Conservation (phyloP, 1,284 basidiomycete genomes). For the Fistulina hepatica region DNA sequence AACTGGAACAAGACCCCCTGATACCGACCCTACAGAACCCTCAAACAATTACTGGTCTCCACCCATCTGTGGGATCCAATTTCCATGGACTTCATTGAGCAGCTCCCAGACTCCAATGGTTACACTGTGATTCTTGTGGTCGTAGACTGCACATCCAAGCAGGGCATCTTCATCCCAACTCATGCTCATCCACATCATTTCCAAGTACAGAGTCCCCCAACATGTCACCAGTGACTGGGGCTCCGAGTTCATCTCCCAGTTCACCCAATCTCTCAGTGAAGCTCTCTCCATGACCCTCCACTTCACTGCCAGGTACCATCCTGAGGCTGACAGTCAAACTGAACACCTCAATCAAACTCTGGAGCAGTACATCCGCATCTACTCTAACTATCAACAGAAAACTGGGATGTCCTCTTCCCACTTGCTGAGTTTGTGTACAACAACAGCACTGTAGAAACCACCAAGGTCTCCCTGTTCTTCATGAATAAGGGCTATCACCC, state of each 20-base stretch:
- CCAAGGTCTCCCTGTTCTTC: too few relatives aligned
- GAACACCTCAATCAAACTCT: conserved; percentile 14
- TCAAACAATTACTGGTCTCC: too few relatives aligned
- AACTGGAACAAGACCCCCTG: too few relatives aligned
- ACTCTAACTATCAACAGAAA: too few relatives aligned
- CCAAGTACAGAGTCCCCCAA: conserved; percentile 18
- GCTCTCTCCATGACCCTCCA: conserved; percentile 14
- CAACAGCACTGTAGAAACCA: too few relatives aligned
- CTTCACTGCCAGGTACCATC: conserved; percentile 16
- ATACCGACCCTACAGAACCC: too few relatives aligned
- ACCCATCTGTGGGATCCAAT: neutral
- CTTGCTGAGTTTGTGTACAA: conserved; percentile 32
- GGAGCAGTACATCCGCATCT: conserved; percentile 5
- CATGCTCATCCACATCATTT: conserved; percentile 20
- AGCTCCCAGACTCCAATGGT: neutral
- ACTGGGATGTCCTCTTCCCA: conserved; percentile 27
- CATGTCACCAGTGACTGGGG: conserved; percentile 23
- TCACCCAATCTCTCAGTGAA: conserved; percentile 17
- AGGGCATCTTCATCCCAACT: conserved; percentile 5
- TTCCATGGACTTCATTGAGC: conserved; percentile 5
- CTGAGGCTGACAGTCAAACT: conserved; percentile 16
- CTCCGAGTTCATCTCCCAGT: conserved; percentile 18
- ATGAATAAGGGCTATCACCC: too few relatives aligned
- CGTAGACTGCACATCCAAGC: neutral
- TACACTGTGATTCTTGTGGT: conserved; percentile 2